Evolutionary conservation across 306 rosid genomes (phyloP).

Genomic region (Cicer arietinum): DNA sequence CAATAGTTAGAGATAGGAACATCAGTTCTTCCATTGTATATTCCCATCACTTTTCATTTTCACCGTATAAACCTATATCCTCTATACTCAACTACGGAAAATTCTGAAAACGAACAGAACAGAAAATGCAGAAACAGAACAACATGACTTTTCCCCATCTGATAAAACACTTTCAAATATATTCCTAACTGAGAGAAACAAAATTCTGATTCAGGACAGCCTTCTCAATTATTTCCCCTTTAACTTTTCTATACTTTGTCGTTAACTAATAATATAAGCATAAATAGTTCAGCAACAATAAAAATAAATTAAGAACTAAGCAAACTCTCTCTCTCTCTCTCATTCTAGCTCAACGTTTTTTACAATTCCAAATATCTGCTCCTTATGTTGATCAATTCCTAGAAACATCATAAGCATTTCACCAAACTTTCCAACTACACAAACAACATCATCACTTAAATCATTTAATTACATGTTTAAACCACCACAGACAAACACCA

Average conservation of each 20-base stretch:
- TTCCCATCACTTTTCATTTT: constrained; percentile 22
- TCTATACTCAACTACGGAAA: constrained; percentile 8
- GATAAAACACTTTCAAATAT: constrained; percentile 19
- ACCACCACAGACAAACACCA: constrained; percentile 15
- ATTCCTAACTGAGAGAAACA: constrained; percentile 24
- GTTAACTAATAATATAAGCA: not conserved
- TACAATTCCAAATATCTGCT: not conserved
- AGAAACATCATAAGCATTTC: not conserved
- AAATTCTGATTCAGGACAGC: constrained; percentile 28
- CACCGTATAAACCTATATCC: constrained; percentile 34
- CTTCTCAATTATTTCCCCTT: constrained; percentile 1
- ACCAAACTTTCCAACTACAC: constrained; percentile 13
- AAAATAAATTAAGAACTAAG: constrained; percentile 5
- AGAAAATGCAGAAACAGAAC: constrained; percentile 11
- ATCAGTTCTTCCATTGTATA: constrained; percentile 19
- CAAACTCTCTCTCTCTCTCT: constrained; percentile 4
- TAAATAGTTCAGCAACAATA: not conserved
- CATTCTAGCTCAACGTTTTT: constrained; percentile 16
- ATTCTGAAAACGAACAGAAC: constrained; percentile 31
- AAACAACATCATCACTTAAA: constrained; percentile 33
- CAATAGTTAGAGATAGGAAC: constrained; percentile 26
- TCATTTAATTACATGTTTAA: constrained; percentile 21
- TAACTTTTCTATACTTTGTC: constrained; percentile 4
- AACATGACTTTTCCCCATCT: not conserved
- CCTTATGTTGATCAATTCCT: not conserved